Percentiles rank a stretch among this genome's conserved stretches.
Evolutionary conservation across 345 rosid species (phyloP).

Genomic region (Gossypium bickii): DNA sequence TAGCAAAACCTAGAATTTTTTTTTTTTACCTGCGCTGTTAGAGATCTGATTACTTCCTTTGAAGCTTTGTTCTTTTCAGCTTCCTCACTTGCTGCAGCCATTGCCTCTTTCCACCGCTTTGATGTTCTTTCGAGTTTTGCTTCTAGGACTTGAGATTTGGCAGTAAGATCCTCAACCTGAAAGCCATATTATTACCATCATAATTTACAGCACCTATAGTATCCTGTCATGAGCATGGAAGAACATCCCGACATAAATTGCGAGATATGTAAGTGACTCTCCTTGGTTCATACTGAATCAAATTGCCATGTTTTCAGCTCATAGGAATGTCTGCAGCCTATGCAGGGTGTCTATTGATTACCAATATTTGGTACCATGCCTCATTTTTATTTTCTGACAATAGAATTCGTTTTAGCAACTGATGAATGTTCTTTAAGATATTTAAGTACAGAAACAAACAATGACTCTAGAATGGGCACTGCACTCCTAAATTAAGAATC

Average conservation of each 20-base stretch:
- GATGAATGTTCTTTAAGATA: background rate
- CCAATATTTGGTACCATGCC: background rate
- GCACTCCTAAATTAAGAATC: background rate
- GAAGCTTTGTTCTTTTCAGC: constrained; percentile 53
- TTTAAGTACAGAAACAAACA: background rate
- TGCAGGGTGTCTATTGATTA: background rate
- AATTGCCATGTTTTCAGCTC: background rate
- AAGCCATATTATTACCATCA: constrained; percentile 14
- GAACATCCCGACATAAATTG: background rate
- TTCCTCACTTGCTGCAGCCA: constrained; percentile 41
- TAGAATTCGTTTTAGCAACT: background rate
- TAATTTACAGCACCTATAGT: background rate
- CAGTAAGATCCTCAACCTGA: constrained; percentile 67
- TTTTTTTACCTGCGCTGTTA: constrained; percentile 43
- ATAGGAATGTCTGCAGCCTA: background rate
- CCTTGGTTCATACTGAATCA: background rate
- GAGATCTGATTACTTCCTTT: constrained; percentile 48
- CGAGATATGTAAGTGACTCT: background rate
- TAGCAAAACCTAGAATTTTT: background rate
- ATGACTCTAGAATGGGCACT: background rate
- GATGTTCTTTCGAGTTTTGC: constrained; percentile 45
- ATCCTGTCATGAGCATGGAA: background rate
- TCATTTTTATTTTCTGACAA: background rate
- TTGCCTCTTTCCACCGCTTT: constrained; percentile 49
- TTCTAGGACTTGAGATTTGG: constrained; percentile 45